phyloP scores from a whole-genome alignment of 208 protist genomes.

The Crithidia mellificae region DNA sequence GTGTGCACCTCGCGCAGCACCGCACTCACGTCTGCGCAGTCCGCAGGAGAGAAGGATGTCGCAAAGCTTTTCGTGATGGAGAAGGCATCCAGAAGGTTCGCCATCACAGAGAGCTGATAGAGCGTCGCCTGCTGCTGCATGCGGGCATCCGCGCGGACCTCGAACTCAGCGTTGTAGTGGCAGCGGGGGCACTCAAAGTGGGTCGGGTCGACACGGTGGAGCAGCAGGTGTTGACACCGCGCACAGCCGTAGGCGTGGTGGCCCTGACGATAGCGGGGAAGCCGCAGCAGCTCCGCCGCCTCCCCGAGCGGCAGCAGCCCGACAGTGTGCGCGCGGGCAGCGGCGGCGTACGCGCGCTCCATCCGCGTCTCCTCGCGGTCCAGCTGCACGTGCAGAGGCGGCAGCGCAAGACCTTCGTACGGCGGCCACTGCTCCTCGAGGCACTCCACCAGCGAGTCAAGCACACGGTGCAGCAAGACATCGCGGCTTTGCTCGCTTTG shows the following conservation, averaged over 20 bases:
- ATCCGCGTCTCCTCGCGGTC: conserved; percentile 39
- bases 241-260: conserved; percentile 56
- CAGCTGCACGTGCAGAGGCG: conserved; percentile 35
- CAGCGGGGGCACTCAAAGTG: conserved; percentile 60
- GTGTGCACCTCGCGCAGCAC: conserved; percentile 41
- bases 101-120: conserved; percentile 62
- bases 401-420: conserved; percentile 48
- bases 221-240: conserved; percentile 49
- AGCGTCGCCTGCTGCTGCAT: conserved; percentile 61
- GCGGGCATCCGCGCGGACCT: conserved; percentile 37
- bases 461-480: conserved; percentile 8
- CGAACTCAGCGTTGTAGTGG: conserved; percentile 80
- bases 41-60: conserved; percentile 33
- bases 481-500: background rate
- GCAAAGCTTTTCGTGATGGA: conserved; percentile 53
- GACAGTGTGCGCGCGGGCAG: conserved; percentile 21
- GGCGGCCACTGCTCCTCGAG: conserved; percentile 63
- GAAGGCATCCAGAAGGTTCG: conserved; percentile 56
- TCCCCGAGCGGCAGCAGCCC: conserved; percentile 36
- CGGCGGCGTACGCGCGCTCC: conserved; percentile 33
- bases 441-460: conserved; percentile 17
- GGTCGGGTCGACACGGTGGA: conserved; percentile 37
- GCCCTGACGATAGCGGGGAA: conserved; percentile 36
- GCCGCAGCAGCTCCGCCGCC: conserved; percentile 40
- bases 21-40: conserved; percentile 30